These are phyloP conservation scores for Flaveria sonorensis DNA, from an alignment of 129 eudicot species.

Conservation along the genomic window DNA sequence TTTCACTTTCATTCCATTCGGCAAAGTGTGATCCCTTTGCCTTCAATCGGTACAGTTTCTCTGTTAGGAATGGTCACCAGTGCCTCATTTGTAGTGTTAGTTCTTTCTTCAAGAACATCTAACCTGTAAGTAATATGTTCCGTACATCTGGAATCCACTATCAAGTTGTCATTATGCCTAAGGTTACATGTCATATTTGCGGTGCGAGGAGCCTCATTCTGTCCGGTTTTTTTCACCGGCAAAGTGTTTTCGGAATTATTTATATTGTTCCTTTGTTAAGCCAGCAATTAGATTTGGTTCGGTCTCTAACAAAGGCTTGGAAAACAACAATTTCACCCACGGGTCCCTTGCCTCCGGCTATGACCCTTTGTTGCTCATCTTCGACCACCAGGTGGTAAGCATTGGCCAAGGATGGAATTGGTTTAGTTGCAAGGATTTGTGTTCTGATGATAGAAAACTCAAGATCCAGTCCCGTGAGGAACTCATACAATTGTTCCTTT, in stretches of 20 bases:
- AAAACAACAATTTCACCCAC: background rate
- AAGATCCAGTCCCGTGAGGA: background rate
- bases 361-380: background rate
- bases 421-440: background rate
- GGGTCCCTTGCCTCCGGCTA: background rate
- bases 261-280: slow-evolving; percentile 1
- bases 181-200: background rate
- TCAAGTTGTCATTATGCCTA: too few species aligned
- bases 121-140: too few species aligned
- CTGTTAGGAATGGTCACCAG: too few species aligned
- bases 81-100: too few species aligned
- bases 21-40: too few species aligned
- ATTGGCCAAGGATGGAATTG: background rate
- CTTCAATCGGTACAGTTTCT: too few species aligned
- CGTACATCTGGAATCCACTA: too few species aligned
- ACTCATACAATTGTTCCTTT: background rate
- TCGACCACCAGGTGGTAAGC: background rate
- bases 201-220: background rate
- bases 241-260: background rate
- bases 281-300: background rate
- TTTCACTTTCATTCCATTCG: too few species aligned
- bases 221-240: background rate
- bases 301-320: background rate
- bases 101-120: too few species aligned
- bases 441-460: background rate